Evolutionary conservation across 768 basidiomycete genomes (phyloP), one percentile per base, ranked within the genome.

Genomic region (Dictyophora rubrovolvata): DNA sequence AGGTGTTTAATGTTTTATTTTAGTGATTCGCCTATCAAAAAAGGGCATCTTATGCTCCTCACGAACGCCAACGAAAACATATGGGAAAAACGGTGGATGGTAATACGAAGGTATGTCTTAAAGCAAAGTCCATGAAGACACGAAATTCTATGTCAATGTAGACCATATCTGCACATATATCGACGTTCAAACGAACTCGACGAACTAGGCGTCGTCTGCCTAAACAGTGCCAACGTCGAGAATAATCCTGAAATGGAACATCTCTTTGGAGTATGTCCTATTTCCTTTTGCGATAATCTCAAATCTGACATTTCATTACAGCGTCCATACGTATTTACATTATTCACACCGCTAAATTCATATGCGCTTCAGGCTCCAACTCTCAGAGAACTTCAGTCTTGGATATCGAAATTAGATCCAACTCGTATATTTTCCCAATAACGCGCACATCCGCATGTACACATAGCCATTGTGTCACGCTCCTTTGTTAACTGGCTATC

Each of bases 301-400:
- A 20, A 54, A 10, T 53, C 11, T 11, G 18, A 34, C 36, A 61
- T n/a, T n/a, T 59, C 42, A 58, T 52, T 16, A 49, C 68, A 93
- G 93, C 89, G 86, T 78, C 83, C 78, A 35, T 86, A 84, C 70
- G 87, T 86, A 14, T 94, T 96, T 71, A 93, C 90, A 12, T 79
- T 96, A 34, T 95, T 94, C 72, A 93, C 93, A 1, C 78, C 89
- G 12, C 89, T 89, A 8, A 95, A 96, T 70, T 93, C 93, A 22
- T 87, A 93, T 73, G 90, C 89, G 37, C 78, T 96, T 10, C 86
- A 89, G 9, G 91, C 93, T 35, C 81, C 86, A 2, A 89, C 77
- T 66, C 71, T 76, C 60, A 94, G 89, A 74, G 93, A 96, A 66
- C 76, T 92, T 60, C 83, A 83, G 60, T 80, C 84, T 67, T 96